phyloP scores from a whole-genome alignment of 2,329 filamentous ascomycete species.

The Rutstroemia sp. region DNA sequence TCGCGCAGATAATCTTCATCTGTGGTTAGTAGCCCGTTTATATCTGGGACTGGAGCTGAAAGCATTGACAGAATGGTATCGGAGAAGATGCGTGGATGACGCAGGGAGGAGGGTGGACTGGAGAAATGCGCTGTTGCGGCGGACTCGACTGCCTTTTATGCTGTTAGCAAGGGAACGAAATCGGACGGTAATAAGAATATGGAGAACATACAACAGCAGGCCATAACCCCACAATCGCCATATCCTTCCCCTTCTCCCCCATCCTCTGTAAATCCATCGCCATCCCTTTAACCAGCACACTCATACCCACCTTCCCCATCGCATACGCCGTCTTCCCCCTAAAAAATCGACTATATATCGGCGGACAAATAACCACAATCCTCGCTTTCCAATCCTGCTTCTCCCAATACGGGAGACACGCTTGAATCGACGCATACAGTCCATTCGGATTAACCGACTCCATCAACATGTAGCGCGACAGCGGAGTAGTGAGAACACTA shows the following conservation, averaged over 20 bases:
- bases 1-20: constrained; percentile 76
- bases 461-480: constrained; percentile 73
- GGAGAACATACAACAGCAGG: constrained; percentile 56
- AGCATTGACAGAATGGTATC: constrained; percentile 73
- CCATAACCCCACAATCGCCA: constrained; percentile 80
- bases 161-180: neutral
- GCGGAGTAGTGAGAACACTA: constrained; percentile 62
- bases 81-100: constrained; percentile 67
- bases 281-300: constrained; percentile 70
- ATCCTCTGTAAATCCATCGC: constrained; percentile 69
- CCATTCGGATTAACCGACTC: constrained; percentile 69
- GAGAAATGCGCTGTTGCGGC: constrained; percentile 50
- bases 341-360: constrained; percentile 81
- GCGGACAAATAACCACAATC: constrained; percentile 73
- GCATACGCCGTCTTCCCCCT: constrained; percentile 81
- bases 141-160: constrained; percentile 56
- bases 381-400: constrained; percentile 47
- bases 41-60: constrained; percentile 44
- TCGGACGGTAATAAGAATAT: neutral
- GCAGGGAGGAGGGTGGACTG: constrained; percentile 40
- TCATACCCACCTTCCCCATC: constrained; percentile 73
- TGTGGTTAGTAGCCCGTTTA: constrained; percentile 66
- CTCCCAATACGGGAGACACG: constrained; percentile 58
- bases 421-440: constrained; percentile 65
- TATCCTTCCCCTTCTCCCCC: constrained; percentile 49